These are phyloP conservation scores for Trichothecium sympodiale DNA, from an alignment of 2,329 filamentous ascomycete genomes.

Conservation along the genomic window DNA sequence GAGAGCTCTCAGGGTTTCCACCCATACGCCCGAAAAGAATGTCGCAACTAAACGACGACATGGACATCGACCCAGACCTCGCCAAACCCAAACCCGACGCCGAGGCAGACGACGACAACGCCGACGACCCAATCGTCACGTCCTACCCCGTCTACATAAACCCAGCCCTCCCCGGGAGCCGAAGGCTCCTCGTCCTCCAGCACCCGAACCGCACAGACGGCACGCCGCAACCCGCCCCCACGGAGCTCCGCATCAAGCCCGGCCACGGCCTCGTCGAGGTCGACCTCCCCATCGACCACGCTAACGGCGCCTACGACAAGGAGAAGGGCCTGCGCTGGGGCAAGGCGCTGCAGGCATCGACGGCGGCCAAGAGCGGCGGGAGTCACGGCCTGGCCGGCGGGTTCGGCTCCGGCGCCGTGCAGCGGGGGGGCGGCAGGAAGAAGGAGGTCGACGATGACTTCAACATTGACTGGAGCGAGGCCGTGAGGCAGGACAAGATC, in stretches of 20 bases:
- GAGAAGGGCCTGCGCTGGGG: constrained; percentile 77
- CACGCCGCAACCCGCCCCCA: constrained; percentile 32
- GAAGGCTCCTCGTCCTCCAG: constrained; percentile 72
- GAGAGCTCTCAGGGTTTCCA: no score
- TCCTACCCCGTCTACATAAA: constrained; percentile 84
- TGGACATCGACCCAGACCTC: constrained; percentile 1
- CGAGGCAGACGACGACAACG: constrained; percentile 17
- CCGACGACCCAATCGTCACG: constrained; percentile 58
- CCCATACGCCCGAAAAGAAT: no score
- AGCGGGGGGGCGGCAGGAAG: constrained; percentile 22
- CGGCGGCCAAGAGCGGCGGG: constrained; percentile 48
- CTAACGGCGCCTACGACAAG: constrained; percentile 60
- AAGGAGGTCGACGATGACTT: constrained; percentile 34
- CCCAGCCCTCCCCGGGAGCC: constrained; percentile 49
- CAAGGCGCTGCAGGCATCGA: constrained; percentile 54
- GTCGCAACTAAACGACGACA: constrained; percentile 1
- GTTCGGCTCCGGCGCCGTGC: constrained; percentile 50
- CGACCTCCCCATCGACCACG: constrained; percentile 72
- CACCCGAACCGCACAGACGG: constrained; percentile 69
- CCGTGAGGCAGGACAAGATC: constrained; percentile 58
- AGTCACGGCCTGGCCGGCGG: constrained; percentile 62
- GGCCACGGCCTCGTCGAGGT: constrained; percentile 78
- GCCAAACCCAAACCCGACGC: not conserved
- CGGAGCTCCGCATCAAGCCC: constrained; percentile 72
- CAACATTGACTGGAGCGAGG: constrained; percentile 52